phyloP scores from a whole-genome alignment of 495 filamentous ascomycete genomes.

The Podospora appendiculata region DNA sequence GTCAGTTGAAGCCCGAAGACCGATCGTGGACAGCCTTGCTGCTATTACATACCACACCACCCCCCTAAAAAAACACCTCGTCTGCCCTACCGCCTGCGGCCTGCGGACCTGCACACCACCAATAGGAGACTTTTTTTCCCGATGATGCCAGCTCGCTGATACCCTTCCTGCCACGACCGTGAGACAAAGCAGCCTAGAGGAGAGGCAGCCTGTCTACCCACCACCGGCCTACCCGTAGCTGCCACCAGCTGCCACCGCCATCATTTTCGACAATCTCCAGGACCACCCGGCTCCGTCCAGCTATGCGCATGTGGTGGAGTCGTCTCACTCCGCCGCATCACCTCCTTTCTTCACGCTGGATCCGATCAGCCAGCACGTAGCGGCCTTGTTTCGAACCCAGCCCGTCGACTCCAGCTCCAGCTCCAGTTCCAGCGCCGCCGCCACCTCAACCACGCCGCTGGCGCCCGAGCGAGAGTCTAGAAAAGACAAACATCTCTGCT shows the following conservation, averaged over 20 bases:
- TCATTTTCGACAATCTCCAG: not conserved
- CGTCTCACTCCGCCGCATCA: conserved; percentile 23
- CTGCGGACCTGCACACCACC: not conserved
- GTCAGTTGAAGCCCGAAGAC: too few species aligned
- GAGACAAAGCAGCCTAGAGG: too few species aligned
- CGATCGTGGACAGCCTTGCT: not conserved
- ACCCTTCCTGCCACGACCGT: not conserved
- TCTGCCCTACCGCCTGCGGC: not conserved
- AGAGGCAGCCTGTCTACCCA: not conserved
- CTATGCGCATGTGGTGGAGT: conserved; percentile 28
- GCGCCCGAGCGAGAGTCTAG: conserved; percentile 33
- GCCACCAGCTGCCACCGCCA: not conserved
- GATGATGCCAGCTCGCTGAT: conserved; percentile 1
- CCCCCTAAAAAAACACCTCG: not conserved
- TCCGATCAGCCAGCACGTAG: conserved; percentile 27
- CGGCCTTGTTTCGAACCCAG: conserved; percentile 11
- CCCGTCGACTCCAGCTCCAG: not conserved
- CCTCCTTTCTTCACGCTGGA: conserved; percentile 32
- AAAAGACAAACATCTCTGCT: conserved; percentile 40
- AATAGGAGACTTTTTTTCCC: too few species aligned
- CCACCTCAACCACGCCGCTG: not conserved
- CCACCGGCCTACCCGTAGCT: too few species aligned
- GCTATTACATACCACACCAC: not conserved
- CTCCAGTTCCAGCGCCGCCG: not conserved
- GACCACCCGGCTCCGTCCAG: too few species aligned